A percentile compares a stretch with the other conserved stretches of the same genome.
Conservation (phyloP, 2,329 filamentous ascomycete species). For the Emergomyces orientalis region DNA sequence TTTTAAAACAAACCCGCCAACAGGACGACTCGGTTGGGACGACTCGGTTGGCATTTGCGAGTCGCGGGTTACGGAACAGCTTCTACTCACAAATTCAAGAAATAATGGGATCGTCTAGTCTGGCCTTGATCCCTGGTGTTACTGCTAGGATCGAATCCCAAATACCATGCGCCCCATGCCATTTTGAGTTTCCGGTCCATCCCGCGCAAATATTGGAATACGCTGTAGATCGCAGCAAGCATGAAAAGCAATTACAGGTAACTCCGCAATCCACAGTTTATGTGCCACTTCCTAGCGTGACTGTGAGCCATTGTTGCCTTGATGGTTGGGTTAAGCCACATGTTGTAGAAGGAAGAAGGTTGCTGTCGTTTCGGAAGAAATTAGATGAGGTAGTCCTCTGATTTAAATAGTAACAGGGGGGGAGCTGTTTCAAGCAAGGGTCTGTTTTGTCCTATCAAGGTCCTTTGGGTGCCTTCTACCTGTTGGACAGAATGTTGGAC, state of each 20-base stretch:
- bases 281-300: too few relatives aligned
- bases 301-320: too few relatives aligned
- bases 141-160: background rate
- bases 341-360: too few relatives aligned
- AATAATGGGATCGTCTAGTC: background rate
- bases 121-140: background rate
- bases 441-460: background rate
- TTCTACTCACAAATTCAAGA: background rate
- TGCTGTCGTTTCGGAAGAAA: background rate
- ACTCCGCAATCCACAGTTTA: too few relatives aligned
- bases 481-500: background rate
- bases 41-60: background rate
- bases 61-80: too few relatives aligned
- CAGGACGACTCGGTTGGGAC: background rate
- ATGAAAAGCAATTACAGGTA: too few relatives aligned
- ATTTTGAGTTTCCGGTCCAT: background rate
- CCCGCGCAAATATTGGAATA: background rate
- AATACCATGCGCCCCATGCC: background rate
- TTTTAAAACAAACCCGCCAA: too few relatives aligned
- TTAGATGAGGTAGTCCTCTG: background rate
- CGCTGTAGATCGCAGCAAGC: too few relatives aligned
- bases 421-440: slow-evolving; percentile 1
- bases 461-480: background rate
- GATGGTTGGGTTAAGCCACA: too few relatives aligned
- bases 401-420: background rate